Evolutionary conservation across 345 rosid genomes (phyloP).

Genomic region (Citrus sinensis): DNA sequence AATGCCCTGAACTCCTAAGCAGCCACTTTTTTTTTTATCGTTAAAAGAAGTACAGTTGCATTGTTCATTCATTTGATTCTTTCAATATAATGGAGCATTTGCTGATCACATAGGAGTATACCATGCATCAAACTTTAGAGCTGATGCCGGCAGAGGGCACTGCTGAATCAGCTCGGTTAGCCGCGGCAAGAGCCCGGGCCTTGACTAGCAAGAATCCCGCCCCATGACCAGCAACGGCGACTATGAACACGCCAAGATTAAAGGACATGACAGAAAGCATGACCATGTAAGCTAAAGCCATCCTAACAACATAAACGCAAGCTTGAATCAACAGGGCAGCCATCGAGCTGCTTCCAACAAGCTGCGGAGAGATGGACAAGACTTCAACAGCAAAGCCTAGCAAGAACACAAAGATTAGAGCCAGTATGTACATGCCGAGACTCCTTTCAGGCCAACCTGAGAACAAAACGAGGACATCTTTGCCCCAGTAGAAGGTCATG

Average conservation of each 20-base stretch:
- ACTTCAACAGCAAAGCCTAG: conserved; percentile 26
- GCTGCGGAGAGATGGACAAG: conserved; percentile 9
- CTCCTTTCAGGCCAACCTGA: conserved; percentile 31
- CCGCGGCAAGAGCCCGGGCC: conserved; percentile 22
- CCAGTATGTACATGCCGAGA: conserved; percentile 28
- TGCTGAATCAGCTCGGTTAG: not conserved
- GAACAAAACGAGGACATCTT: conserved; percentile 21
- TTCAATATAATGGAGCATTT: not conserved
- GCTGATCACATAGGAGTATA: no score
- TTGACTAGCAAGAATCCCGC: conserved; percentile 32
- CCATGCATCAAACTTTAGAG: conserved; percentile 14
- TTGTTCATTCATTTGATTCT: no score
- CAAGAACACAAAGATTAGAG: conserved; percentile 29
- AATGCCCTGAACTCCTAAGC: no score
- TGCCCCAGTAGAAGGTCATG: conserved; percentile 33
- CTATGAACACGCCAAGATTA: conserved; percentile 43
- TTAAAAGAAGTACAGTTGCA: not conserved
- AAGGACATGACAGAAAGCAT: conserved; percentile 50
- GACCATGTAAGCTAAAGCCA: conserved; percentile 40
- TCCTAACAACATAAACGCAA: conserved; percentile 20
- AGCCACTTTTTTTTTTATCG: not conserved
- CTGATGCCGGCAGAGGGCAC: not conserved
- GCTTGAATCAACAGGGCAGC: conserved; percentile 11
- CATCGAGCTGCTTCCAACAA: not conserved
- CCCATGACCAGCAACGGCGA: conserved; percentile 36